phyloP scores from a whole-genome alignment of 257 asterid genomes.

The Jacaranda copaia region DNA sequence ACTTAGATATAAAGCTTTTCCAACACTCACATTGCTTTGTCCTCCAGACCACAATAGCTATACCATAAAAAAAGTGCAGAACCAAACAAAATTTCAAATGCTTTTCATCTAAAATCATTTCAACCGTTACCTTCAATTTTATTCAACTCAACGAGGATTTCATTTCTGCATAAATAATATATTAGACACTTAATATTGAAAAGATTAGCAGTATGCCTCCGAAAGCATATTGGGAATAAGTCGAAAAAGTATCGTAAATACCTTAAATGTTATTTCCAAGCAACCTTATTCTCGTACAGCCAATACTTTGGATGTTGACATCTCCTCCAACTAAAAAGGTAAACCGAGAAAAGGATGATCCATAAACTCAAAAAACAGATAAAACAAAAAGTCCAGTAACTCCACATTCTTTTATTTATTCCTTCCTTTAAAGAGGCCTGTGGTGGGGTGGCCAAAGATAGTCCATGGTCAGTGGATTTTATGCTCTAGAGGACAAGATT shows the following conservation, averaged over 20 bases:
- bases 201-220: neutral
- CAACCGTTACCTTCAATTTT: neutral
- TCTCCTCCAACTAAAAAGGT: constrained; percentile 33
- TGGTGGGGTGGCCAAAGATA: neutral
- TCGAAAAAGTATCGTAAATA: constrained; percentile 23
- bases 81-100: neutral
- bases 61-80: constrained; percentile 8
- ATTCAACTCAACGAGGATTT: constrained; percentile 19
- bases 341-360: neutral
- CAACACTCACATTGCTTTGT: constrained; percentile 11
- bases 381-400: neutral
- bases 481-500: neutral
- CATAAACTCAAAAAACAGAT: neutral
- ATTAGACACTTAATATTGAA: constrained; percentile 11
- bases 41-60: constrained; percentile 11
- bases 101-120: neutral
- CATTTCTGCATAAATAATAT: constrained; percentile 23
- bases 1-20: constrained; percentile 11
- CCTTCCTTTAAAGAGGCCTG: neutral
- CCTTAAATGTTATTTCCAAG: constrained; percentile 25
- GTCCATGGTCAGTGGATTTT: neutral
- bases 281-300: constrained; percentile 33
- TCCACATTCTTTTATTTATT: neutral
- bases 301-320: constrained; percentile 28
- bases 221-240: neutral